phyloP scores from a whole-genome alignment of 23 red algal species.

The Chondrus crispus region DNA sequence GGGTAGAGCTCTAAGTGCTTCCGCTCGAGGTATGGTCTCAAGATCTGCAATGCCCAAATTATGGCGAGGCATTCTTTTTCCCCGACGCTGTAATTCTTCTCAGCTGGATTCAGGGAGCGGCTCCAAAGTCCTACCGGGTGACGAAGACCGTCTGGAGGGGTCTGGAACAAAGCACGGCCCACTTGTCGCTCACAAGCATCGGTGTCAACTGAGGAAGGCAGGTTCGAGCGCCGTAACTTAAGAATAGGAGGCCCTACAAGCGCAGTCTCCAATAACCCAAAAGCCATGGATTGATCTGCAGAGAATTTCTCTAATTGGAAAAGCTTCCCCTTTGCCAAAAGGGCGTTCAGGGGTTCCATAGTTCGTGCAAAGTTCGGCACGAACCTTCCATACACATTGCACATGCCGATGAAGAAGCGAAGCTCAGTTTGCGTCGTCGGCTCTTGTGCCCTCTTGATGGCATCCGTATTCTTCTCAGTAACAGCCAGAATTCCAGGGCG shows the following conservation, averaged over 20 bases:
- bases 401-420: background rate
- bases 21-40: background rate
- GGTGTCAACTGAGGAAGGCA: background rate
- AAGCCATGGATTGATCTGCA: background rate
- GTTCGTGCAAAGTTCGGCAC: background rate
- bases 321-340: background rate
- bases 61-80: slow-evolving; percentile 3
- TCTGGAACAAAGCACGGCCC: background rate
- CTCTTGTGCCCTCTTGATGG: background rate
- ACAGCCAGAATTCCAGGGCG: background rate
- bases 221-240: background rate
- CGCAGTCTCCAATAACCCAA: background rate
- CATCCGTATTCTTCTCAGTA: background rate
- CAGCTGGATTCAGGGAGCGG: background rate
- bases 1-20: background rate
- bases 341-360: background rate
- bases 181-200: background rate
- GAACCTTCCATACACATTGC: slow-evolving; percentile 3
- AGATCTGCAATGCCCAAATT: background rate
- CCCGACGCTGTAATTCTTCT: background rate
- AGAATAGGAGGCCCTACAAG: background rate
- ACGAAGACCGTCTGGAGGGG: background rate
- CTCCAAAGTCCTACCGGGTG: background rate
- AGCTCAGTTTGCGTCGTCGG: slow-evolving; percentile 1
- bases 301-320: background rate